Evolutionary conservation across 116 monocot genomes (phyloP).

Genomic region (Trichopus zeylanicus): DNA sequence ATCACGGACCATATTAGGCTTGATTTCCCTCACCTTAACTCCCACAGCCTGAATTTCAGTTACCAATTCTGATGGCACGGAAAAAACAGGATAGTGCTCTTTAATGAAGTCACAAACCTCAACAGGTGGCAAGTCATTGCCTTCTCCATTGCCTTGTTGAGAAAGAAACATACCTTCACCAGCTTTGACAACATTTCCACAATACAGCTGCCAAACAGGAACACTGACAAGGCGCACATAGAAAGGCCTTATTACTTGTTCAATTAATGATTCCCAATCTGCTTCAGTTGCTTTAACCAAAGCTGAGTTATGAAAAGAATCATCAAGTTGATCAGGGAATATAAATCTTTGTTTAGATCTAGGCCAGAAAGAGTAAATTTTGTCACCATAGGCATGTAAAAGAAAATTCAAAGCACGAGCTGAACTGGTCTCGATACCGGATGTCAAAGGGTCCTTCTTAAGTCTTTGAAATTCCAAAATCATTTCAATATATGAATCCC

Average conservation of each 20-base stretch:
- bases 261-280: constrained; percentile 78
- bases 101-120: constrained; percentile 90
- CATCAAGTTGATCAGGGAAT: constrained; percentile 11
- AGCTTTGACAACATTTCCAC: constrained; percentile 86
- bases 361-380: constrained; percentile 92
- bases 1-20: constrained; percentile 90
- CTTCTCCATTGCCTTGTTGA: constrained; percentile 35
- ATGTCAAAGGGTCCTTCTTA: constrained; percentile 46
- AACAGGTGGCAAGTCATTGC: constrained; percentile 53
- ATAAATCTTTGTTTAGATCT: constrained; percentile 38
- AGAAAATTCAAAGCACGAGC: constrained; percentile 47
- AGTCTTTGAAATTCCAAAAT: constrained; percentile 85
- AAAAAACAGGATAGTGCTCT: constrained; percentile 98
- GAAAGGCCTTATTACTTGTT: constrained; percentile 89
- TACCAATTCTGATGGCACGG: constrained; percentile 92
- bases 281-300: constrained; percentile 34
- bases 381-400: constrained; percentile 76
- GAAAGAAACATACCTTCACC: constrained; percentile 96
- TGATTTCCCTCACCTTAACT: constrained; percentile 76
- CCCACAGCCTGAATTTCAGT: constrained; percentile 83
- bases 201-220: constrained; percentile 96
- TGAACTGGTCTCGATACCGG: constrained; percentile 41
- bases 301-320: constrained; percentile 4
- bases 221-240: constrained; percentile 86
- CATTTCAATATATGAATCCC: constrained; percentile 95